Percentiles rank a stretch among this genome's conserved stretches.
These are phyloP conservation scores for Quercus parvula DNA, from an alignment of 306 rosid genomes.

Conservation along the genomic window DNA sequence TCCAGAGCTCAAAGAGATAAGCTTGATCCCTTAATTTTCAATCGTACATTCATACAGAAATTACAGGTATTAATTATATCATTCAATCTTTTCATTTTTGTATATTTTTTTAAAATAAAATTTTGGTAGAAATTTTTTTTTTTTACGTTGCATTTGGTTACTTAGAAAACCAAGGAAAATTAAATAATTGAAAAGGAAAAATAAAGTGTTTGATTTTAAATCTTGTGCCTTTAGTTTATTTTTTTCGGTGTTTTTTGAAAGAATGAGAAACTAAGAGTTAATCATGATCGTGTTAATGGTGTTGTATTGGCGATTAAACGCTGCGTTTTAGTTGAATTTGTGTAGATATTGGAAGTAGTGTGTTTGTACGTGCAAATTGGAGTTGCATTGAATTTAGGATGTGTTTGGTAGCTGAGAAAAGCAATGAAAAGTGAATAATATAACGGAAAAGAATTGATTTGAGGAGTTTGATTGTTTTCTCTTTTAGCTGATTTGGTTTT, in stretches of 20 bases:
- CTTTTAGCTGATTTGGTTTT: no score
- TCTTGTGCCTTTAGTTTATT: neutral
- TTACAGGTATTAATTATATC: no score
- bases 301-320: neutral
- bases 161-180: neutral
- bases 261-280: neutral
- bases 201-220: neutral
- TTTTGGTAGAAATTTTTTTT: no score
- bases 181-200: neutral
- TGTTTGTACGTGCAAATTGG: neutral
- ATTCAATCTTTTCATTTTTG: neutral
- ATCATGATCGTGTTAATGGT: neutral
- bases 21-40: no score
- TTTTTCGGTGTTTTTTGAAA: neutral
- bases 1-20: no score
- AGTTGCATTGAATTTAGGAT: neutral
- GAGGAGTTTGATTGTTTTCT: no score
- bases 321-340: neutral
- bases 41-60: no score
- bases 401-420: constrained; percentile 1
- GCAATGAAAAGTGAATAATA: neutral
- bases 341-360: neutral
- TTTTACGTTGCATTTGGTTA: neutral
- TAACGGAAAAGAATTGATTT: neutral
- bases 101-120: neutral